These are phyloP conservation scores for Phlyctochytrium planicorne DNA, from an alignment of 192 early-diverging fungal genomes.

Conservation along the genomic window DNA sequence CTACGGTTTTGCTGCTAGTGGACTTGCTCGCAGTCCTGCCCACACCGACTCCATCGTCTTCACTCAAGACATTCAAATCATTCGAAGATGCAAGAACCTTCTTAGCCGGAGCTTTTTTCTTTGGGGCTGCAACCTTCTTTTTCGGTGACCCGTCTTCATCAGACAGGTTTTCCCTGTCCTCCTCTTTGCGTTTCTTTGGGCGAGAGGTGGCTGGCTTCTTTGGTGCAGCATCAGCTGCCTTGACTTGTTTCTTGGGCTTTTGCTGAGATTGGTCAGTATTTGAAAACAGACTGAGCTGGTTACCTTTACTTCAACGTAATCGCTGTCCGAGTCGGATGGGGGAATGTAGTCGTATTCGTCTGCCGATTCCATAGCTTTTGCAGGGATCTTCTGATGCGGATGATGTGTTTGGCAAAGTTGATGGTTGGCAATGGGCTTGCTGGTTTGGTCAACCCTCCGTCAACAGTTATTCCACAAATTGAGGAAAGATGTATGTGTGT, in stretches of 20 bases:
- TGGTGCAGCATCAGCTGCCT: neutral
- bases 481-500: no score
- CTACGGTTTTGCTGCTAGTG: slow-evolving; percentile 9
- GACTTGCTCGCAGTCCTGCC: neutral
- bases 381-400: no score
- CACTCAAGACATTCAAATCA: neutral
- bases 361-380: no score
- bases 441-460: no score
- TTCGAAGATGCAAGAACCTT: neutral
- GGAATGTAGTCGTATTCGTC: neutral
- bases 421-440: no score
- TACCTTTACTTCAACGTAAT: neutral
- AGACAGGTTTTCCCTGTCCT: neutral
- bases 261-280: neutral
- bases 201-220: neutral
- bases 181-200: neutral
- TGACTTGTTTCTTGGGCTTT: neutral
- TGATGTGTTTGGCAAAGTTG: no score
- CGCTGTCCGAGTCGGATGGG: neutral
- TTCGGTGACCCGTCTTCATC: neutral
- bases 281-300: neutral
- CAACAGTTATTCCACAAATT: no score
- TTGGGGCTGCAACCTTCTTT: slow-evolving; percentile 1
- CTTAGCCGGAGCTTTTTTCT: neutral
- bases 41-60: neutral